Conservation (phyloP, 345 rosid species). For the Gossypium longicalyx region DNA sequence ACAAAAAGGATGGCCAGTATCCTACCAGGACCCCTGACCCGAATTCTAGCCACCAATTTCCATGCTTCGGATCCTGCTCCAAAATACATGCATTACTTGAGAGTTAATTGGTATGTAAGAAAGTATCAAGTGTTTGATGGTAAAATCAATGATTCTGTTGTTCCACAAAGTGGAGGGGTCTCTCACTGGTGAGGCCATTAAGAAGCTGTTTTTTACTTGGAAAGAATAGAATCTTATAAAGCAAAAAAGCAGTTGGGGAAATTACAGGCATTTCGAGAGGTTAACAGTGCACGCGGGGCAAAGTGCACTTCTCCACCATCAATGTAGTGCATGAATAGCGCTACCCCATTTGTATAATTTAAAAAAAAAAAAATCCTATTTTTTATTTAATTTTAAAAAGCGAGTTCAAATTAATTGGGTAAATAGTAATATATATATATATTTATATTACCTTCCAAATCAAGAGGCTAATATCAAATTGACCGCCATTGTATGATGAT, state of each 20-base stretch:
- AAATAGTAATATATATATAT: neutral
- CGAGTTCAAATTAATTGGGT: neutral
- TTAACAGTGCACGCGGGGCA: conserved; percentile 17
- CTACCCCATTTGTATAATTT: neutral
- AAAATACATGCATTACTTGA: neutral
- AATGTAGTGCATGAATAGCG: conserved; percentile 2
- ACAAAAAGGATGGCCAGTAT: conserved; percentile 86
- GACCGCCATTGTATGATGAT: conserved; percentile 78
- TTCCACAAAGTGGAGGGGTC: neutral
- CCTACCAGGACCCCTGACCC: conserved; percentile 88
- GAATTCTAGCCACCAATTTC: conserved; percentile 98
- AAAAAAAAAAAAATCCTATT: too few species aligned
- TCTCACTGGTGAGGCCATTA: neutral
- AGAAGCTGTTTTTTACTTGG: conserved; percentile 24
- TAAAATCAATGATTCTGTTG: neutral
- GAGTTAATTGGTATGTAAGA: neutral
- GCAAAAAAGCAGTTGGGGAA: conserved; percentile 22
- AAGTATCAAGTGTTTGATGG: neutral
- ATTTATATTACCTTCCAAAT: conserved; percentile 77
- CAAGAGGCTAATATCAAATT: conserved; percentile 87
- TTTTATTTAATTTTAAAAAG: neutral
- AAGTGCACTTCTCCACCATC: neutral
- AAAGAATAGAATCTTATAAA: conserved; percentile 38
- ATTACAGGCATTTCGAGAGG: conserved; percentile 11
- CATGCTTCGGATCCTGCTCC: conserved; percentile 93